These are phyloP conservation scores for Colletotrichum tanaceti DNA, from an alignment of 2,329 filamentous ascomycete genomes.

Conservation along the genomic window DNA sequence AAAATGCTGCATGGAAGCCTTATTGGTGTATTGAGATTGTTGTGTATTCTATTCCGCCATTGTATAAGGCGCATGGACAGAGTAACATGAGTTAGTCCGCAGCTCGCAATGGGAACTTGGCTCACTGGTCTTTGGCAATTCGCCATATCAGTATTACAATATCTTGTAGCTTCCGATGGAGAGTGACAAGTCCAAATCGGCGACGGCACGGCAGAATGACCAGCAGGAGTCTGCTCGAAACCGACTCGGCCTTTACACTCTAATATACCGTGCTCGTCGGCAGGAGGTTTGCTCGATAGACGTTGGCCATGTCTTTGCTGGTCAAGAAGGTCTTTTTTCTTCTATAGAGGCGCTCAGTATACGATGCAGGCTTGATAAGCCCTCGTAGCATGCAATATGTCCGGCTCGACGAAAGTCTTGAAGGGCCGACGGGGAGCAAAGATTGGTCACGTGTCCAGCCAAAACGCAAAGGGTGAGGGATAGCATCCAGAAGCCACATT, in stretches of 20 bases:
- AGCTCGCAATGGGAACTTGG: neutral
- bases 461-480: neutral
- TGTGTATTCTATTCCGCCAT: neutral
- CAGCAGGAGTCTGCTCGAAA: neutral
- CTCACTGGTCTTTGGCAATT: neutral
- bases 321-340: neutral
- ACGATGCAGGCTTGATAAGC: neutral
- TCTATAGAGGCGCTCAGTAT: too few species aligned
- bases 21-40: too few species aligned
- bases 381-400: neutral
- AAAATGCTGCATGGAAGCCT: neutral
- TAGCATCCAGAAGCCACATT: neutral
- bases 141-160: too few species aligned
- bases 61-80: too few species aligned
- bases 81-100: too few species aligned
- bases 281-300: neutral
- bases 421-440: neutral
- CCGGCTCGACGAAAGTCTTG: neutral
- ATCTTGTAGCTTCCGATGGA: too few species aligned
- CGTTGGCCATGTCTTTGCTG: neutral
- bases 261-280: too few species aligned
- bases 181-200: neutral
- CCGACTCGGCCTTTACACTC: too few species aligned
- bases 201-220: neutral
- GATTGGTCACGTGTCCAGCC: neutral